A percentile compares a stretch with the other conserved stretches of the same genome.
phyloP scores from a whole-genome alignment of 257 asterid species.

The Asclepias syriaca region DNA sequence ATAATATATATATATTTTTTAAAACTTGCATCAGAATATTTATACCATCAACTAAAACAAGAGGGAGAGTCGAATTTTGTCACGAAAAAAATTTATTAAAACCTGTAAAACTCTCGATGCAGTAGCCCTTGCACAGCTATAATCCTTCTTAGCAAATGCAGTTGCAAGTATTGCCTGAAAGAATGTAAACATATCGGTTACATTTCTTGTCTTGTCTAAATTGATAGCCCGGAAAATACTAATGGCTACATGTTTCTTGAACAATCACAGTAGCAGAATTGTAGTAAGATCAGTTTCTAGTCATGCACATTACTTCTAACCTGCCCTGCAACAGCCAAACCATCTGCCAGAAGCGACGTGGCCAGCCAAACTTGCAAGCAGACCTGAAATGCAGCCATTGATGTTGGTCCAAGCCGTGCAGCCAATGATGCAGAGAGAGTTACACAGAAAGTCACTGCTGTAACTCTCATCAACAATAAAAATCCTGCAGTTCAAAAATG shows the following conservation, averaged over 20 bases:
- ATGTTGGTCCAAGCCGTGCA: conserved; percentile 59
- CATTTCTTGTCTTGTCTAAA: background rate
- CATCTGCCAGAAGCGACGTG: conserved; percentile 75
- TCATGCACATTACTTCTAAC: conserved; percentile 20
- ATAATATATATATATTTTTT: background rate
- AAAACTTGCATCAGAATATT: background rate
- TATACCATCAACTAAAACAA: background rate
- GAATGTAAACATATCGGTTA: background rate
- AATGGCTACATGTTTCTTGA: background rate
- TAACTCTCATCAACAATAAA: conserved; percentile 55
- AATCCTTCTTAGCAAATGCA: conserved; percentile 65
- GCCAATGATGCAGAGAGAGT: conserved; percentile 74
- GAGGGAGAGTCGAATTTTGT: too few species aligned
- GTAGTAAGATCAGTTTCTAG: background rate
- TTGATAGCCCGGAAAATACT: too few species aligned
- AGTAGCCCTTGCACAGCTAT: conserved; percentile 37
- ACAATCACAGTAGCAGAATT: background rate
- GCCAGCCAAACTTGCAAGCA: conserved; percentile 80
- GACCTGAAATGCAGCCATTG: conserved; percentile 83
- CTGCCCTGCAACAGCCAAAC: conserved; percentile 81
- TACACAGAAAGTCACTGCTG: conserved; percentile 71
- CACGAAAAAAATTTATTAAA: background rate
- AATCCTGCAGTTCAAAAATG: conserved; percentile 33
- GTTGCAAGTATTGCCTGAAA: conserved; percentile 66
- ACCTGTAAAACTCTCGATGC: conserved; percentile 69